Base-by-base conservation (phyloP, 305 asterid genomes). In the Solanum aculeatissimum region DNA sequence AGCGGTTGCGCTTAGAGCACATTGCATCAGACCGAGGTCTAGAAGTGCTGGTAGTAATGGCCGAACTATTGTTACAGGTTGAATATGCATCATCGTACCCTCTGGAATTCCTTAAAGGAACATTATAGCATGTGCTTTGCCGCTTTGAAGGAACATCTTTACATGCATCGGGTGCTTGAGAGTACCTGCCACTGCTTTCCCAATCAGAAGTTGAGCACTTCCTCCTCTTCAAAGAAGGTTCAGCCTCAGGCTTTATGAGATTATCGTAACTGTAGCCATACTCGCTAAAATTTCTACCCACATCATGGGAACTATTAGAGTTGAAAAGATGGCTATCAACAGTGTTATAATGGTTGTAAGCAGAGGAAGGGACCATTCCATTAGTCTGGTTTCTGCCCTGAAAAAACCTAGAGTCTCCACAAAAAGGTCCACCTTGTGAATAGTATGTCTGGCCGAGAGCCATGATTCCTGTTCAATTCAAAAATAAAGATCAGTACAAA, bases 191-290 rank as follows among this genome's bases (percentile, higher is more conserved):
- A 51, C 83, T 78, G 79, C 70, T 86, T 85, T 91, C 97, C 86
- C 88, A 85, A 83, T 92, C 83, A 69, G 92, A 86, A 86, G 85
- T 85, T 23, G 92, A 88, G 80, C 93, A 68, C 92, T 92, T 95
- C 90, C 98, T 94, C 90, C 90, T 93, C 89, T 95, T 95, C 3
- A 88, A 74, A 84, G 95, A 88, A 83, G 92, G 92, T 27, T 87
- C 82, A 35, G 78, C 81, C 35, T 93, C 97, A 69, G 91, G 88
- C 86, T 88, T 85, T 79, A 83, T 85, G 66, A 35, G 63, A 83
- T 74, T 85, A 70, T 88, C 88, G 75, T 86, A 87, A 81, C 54
- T 87, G 75, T 87, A 80, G 84, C 87, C 87, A 75, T 90, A 89
- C 77, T 66, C 87, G 80, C 87, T 85, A 72, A 85, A 83, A 81